phyloP scores from a whole-genome alignment of 352 stramenopile species.

The Pythium aquatile region DNA sequence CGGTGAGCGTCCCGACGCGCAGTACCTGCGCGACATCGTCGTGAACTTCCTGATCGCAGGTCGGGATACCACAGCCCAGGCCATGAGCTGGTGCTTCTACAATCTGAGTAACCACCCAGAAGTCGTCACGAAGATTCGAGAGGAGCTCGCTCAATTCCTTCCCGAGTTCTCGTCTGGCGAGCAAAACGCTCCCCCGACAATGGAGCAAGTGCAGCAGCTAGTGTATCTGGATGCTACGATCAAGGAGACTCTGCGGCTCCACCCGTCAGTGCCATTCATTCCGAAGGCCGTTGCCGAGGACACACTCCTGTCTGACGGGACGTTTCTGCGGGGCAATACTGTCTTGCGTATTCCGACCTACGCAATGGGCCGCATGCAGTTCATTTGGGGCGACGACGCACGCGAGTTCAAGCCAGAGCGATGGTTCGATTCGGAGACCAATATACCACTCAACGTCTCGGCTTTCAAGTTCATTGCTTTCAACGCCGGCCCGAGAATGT shows the following conservation, averaged over 20 bases:
- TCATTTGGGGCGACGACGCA: slow-evolving; percentile 64
- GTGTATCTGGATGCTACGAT: slow-evolving; percentile 64
- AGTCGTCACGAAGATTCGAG: slow-evolving; percentile 49
- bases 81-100: slow-evolving; percentile 70
- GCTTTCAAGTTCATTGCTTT: slow-evolving; percentile 73
- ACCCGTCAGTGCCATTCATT: slow-evolving; percentile 42
- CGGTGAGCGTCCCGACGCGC: not conserved
- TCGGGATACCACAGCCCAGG: slow-evolving; percentile 67
- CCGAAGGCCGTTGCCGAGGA: slow-evolving; percentile 52
- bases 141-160: slow-evolving; percentile 42
- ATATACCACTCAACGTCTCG: slow-evolving; percentile 40
- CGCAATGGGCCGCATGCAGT: slow-evolving; percentile 47
- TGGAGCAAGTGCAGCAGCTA: slow-evolving; percentile 51
- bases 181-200: slow-evolving; percentile 28
- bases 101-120: slow-evolving; percentile 61
- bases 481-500: slow-evolving; percentile 48
- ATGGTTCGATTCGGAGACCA: slow-evolving; percentile 47
- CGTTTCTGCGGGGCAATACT: slow-evolving; percentile 46
- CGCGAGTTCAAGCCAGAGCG: slow-evolving; percentile 64
- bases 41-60: slow-evolving; percentile 75
- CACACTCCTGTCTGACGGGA: slow-evolving; percentile 59
- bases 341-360: slow-evolving; percentile 64
- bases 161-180: not conserved
- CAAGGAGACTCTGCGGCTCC: slow-evolving; percentile 65
- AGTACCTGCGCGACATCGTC: slow-evolving; percentile 73